These are phyloP conservation scores for Xerocomus spinulosus DNA, from an alignment of 768 basidiomycete species.

Conservation along the genomic window DNA sequence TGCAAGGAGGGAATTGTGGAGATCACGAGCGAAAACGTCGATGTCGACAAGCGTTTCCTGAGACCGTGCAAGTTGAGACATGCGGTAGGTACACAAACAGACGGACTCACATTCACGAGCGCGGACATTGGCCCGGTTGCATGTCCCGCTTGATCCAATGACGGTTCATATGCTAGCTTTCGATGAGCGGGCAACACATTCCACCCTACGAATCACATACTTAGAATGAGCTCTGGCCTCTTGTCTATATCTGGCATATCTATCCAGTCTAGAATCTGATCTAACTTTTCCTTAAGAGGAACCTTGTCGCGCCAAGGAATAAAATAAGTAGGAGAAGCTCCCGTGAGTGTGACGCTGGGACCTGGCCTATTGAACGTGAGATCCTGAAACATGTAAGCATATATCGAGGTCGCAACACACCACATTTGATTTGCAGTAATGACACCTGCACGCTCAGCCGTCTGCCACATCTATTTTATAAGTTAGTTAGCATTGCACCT, in stretches of 20 bases:
- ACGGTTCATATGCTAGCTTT: conserved; percentile 70
- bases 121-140: conserved; percentile 61
- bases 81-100: not conserved
- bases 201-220: conserved; percentile 33
- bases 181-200: conserved; percentile 1
- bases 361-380: conserved; percentile 58
- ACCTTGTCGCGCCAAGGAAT: conserved; percentile 67
- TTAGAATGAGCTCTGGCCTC: conserved; percentile 75
- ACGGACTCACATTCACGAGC: conserved; percentile 58
- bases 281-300: conserved; percentile 62
- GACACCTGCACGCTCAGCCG: conserved; percentile 66
- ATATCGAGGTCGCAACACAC: conserved; percentile 39
- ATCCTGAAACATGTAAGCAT: not conserved
- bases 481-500: not conserved
- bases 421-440: conserved; percentile 90
- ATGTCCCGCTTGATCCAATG: conserved; percentile 84
- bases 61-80: not conserved
- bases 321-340: conserved; percentile 67
- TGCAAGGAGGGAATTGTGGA: conserved; percentile 57
- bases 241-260: conserved; percentile 61
- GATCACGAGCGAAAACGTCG: conserved; percentile 68
- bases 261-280: conserved; percentile 78
- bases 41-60: conserved; percentile 63
- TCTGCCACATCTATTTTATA: conserved; percentile 78
- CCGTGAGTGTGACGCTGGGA: conserved; percentile 64